Evolutionary conservation across 2,329 filamentous ascomycete species (phyloP).

Genomic region (Diaporthe ilicicola): DNA sequence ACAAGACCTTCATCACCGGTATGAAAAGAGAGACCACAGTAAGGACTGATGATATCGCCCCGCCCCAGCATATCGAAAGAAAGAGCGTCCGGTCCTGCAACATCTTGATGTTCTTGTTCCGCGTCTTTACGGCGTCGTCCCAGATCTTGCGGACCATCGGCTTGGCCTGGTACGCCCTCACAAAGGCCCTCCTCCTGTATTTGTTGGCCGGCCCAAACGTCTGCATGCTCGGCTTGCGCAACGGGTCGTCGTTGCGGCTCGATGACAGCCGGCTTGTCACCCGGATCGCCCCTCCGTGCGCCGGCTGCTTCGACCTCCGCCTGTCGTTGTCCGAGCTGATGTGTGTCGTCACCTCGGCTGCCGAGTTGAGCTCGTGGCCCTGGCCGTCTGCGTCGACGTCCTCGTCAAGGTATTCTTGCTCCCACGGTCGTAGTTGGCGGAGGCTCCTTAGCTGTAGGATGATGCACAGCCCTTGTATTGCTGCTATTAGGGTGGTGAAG

Average conservation of each 20-base stretch:
- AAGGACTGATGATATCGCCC: constrained; percentile 42
- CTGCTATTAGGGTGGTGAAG: constrained; percentile 44
- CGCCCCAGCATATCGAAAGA: constrained; percentile 45
- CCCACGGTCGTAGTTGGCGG: constrained; percentile 51
- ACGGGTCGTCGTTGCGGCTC: constrained; percentile 35
- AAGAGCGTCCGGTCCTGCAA: constrained; percentile 47
- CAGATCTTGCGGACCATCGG: constrained; percentile 41
- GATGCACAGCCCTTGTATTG: constrained; percentile 48
- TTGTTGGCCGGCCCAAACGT: constrained; percentile 46
- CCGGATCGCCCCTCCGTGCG: neutral
- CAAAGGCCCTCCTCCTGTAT: constrained; percentile 44
- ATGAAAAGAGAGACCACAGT: constrained; percentile 43
- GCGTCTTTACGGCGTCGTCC: constrained; percentile 41
- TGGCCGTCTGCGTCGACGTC: constrained; percentile 15
- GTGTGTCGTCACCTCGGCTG: constrained; percentile 11
- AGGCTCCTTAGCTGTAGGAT: constrained; percentile 42
- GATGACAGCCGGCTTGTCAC: neutral
- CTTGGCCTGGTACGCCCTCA: constrained; percentile 39
- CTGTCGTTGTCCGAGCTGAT: neutral
- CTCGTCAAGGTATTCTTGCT: constrained; percentile 36
- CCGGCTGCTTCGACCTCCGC: neutral
- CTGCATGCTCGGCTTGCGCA: constrained; percentile 43
- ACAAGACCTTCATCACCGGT: constrained; percentile 33
- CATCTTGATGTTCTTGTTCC: constrained; percentile 42
- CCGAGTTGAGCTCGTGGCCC: constrained; percentile 2